Evolutionary conservation across 2,329 filamentous ascomycete genomes (phyloP), one percentile per base, ranked within the genome.

Genomic region (Talaromyces sp.): DNA sequence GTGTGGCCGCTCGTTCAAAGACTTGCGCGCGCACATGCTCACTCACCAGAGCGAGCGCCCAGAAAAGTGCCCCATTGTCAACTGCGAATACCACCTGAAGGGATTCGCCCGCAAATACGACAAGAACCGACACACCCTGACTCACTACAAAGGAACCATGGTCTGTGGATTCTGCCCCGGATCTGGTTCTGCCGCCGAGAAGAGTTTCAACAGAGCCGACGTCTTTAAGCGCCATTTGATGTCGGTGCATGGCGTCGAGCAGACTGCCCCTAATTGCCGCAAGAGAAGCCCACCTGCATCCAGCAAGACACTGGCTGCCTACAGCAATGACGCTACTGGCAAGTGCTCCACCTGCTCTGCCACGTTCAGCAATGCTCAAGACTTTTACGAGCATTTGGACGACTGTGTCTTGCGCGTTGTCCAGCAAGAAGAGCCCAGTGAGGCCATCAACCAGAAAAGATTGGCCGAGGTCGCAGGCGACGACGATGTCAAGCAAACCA

Each of bases 131-230:
- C 93, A 97, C 75, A 96, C 92, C 5, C 77, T 96, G 64, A 97
- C 93, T 5, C 93, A 97, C 75, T 97, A 96, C 84, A 96, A 96
- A 78, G 93, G 93, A 46, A 96, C 90, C 55, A 96, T 96, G 93
- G 91, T 96, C 26, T 97, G 93, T 72, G 92, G 91, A 31, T 97
- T 96, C 79, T 96, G 93, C 69, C 91, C 92, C 1, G 91, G 91
- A 35, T 91, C 90, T 29, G 93, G 93, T 4, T 93, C 91, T 4
- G 85, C 91, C 8, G 89, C 89, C 1, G 93, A 96, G 77, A 97
- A 96, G 84, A 93, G 90, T 65, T 97, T 97, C 74, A 96, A 97
- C 80, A 86, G 93, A 60, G 92, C 93, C 61, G 93, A 97, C 67
- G 92, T 96, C 63, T 97, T 97, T 84, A 97, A 96, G 83, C 85